phyloP scores from a whole-genome alignment of 495 filamentous ascomycete species.

The Penicillium robsamsonii region DNA sequence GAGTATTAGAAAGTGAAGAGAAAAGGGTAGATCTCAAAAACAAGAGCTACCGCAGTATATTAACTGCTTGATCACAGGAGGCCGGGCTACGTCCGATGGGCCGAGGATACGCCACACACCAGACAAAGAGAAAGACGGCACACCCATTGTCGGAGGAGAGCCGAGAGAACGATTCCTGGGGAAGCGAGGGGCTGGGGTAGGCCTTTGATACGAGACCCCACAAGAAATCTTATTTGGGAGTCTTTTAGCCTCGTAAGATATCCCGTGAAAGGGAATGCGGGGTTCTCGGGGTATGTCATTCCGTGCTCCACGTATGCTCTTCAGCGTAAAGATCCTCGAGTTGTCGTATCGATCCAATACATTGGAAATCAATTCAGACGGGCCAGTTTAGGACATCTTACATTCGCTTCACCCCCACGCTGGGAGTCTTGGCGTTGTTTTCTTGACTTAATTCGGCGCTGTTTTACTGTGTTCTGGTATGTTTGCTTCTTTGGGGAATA shows the following conservation, averaged over 20 bases:
- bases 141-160: conserved; percentile 28
- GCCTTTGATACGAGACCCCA: conserved; percentile 1
- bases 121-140: neutral
- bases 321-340: no score
- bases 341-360: neutral
- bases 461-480: neutral
- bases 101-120: conserved; percentile 21
- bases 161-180: conserved; percentile 28
- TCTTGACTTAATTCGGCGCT: neutral
- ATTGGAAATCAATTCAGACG: neutral
- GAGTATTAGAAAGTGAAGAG: neutral
- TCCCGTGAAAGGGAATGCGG: conserved; percentile 5
- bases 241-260: neutral
- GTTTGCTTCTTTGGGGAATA: neutral
- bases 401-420: conserved; percentile 1
- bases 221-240: neutral
- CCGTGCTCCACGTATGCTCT: neutral
- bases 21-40: neutral
- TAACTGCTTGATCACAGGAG: neutral
- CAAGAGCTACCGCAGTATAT: conserved; percentile 3
- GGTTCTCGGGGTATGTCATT: neutral
- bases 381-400: neutral
- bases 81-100: conserved; percentile 24
- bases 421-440: neutral
- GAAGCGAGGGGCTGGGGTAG: conserved; percentile 5